phyloP scores from a whole-genome alignment of 371 early-diverging fungal species.

The Parasitella parasitica region DNA sequence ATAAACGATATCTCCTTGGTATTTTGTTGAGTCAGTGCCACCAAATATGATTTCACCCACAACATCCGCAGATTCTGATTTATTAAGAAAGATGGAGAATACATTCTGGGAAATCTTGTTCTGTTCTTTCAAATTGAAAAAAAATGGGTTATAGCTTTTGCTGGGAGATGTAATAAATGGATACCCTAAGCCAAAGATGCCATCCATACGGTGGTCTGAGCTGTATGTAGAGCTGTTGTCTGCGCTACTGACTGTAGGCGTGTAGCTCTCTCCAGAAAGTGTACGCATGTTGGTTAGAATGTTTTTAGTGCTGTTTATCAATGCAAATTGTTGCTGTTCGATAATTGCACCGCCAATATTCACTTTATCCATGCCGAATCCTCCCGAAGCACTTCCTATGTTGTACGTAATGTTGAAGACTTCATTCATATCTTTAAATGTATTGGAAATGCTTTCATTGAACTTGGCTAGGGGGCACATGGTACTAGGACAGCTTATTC shows the following conservation, averaged over 20 bases:
- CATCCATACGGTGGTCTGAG: slow-evolving; percentile 22
- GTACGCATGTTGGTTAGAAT: slow-evolving; percentile 17
- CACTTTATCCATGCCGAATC: slow-evolving; percentile 28
- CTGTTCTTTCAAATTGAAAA: slow-evolving; percentile 37
- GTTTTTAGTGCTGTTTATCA: slow-evolving; percentile 11
- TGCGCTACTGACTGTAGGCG: neutral
- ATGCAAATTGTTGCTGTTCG: slow-evolving; percentile 41
- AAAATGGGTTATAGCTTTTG: slow-evolving; percentile 37
- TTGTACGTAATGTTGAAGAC: slow-evolving; percentile 35
- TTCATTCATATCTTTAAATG: slow-evolving; percentile 19
- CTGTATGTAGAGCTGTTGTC: neutral
- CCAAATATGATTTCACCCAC: slow-evolving; percentile 62
- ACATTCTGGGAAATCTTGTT: slow-evolving; percentile 32
- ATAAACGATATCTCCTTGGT: slow-evolving; percentile 49
- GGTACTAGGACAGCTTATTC: slow-evolving; percentile 19
- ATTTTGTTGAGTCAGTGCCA: slow-evolving; percentile 53
- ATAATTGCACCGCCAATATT: slow-evolving; percentile 35
- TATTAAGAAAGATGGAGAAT: slow-evolving; percentile 42
- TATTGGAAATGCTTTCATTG: slow-evolving; percentile 26
- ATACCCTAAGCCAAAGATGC: slow-evolving; percentile 48
- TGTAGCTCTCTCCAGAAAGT: neutral
- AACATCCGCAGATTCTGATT: slow-evolving; percentile 15
- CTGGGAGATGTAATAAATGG: slow-evolving; percentile 36
- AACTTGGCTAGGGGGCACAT: slow-evolving; percentile 36
- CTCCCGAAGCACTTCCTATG: slow-evolving; percentile 35